phyloP scores from a whole-genome alignment of 169 alveolate genomes.

The Plasmodium chabaudi region DNA sequence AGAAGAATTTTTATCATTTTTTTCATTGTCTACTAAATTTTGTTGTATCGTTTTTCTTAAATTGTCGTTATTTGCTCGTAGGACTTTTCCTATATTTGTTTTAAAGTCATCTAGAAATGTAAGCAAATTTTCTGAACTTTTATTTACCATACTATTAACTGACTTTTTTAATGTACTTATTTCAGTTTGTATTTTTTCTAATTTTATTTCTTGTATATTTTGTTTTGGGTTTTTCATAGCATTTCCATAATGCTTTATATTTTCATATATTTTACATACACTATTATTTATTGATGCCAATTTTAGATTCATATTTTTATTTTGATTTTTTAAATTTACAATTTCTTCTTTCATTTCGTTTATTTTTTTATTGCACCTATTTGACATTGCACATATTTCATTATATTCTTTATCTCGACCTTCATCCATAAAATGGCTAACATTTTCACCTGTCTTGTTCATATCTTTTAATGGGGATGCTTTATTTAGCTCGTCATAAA shows the following conservation, averaged over 20 bases:
- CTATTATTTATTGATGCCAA: constrained; percentile 21
- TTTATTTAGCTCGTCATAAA: constrained; percentile 24
- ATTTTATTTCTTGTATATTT: background rate
- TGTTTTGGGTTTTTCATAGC: background rate
- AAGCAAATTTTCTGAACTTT: background rate
- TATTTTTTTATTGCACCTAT: constrained; percentile 23
- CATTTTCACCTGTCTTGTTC: no score
- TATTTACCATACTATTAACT: background rate
- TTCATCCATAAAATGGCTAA: no score
- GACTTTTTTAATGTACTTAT: background rate
- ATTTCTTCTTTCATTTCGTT: constrained; percentile 59
- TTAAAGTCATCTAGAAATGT: background rate
- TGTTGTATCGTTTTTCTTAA: background rate
- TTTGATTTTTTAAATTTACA: constrained; percentile 7
- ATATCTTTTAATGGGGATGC: no score
- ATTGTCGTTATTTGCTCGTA: background rate
- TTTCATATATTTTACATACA: constrained; percentile 23
- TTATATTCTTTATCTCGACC: background rate
- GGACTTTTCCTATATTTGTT: background rate
- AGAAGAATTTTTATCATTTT: background rate
- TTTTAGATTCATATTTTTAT: constrained; percentile 23
- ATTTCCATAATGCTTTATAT: background rate
- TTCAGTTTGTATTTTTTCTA: background rate
- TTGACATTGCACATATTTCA: constrained; percentile 4
- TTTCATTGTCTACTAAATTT: background rate